phyloP scores from a whole-genome alignment of 176 grass and related monocot species.

The Aegilops tauschii region DNA sequence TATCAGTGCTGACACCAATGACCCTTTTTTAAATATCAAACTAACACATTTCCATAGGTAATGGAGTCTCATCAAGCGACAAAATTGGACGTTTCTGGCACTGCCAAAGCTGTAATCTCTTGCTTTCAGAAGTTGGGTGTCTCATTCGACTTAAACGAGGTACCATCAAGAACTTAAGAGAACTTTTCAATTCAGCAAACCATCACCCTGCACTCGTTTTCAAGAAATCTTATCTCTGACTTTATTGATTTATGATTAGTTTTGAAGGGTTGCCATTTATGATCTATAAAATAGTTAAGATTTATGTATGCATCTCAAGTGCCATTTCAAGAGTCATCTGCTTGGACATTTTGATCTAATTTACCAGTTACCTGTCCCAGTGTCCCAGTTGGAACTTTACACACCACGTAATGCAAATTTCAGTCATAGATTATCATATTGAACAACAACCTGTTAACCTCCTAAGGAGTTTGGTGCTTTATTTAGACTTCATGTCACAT shows the following conservation, averaged over 20 bases:
- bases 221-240: not conserved
- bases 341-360: not conserved
- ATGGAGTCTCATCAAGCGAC: conserved; percentile 93
- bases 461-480: not conserved
- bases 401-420: not conserved
- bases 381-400: not conserved
- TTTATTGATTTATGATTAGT: not conserved
- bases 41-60: conserved; percentile 48
- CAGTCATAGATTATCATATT: not conserved
- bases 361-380: not conserved
- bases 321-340: not conserved
- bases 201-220: not conserved
- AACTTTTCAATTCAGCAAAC: conserved; percentile 1
- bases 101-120: conserved; percentile 87
- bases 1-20: not conserved
- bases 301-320: not conserved
- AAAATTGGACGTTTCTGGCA: conserved; percentile 90
- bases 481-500: not conserved
- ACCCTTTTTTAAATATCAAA: conserved; percentile 19
- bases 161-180: conserved; percentile 1
- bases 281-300: not conserved
- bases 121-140: conserved; percentile 87
- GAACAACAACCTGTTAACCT: not conserved
- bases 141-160: conserved; percentile 65
- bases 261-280: not conserved